phyloP scores from a whole-genome alignment of 768 basidiomycete species.

The Tricholoma matsutake region DNA sequence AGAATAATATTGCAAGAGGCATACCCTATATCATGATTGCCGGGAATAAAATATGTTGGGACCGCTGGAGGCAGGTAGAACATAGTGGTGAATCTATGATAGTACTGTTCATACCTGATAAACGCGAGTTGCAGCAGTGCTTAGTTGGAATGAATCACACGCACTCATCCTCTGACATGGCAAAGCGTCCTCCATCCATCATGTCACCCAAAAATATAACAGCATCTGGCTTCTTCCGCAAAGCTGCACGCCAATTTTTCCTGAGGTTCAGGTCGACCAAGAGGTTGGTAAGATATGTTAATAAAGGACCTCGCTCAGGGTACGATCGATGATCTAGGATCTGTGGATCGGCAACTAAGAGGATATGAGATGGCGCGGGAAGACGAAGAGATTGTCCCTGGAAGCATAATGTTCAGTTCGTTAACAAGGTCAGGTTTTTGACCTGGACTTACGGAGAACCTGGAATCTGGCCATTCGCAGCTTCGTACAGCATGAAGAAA shows the following conservation, averaged over 20 bases:
- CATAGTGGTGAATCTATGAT: constrained; percentile 63
- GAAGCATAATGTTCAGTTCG: background rate
- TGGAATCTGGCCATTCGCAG: constrained; percentile 63
- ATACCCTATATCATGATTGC: constrained; percentile 89
- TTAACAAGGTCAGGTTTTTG: background rate
- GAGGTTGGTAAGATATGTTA: constrained; percentile 58
- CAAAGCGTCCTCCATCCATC: constrained; percentile 80
- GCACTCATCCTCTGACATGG: constrained; percentile 67
- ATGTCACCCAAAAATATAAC: constrained; percentile 89
- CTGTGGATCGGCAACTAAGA: constrained; percentile 89
- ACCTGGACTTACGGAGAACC: constrained; percentile 24
- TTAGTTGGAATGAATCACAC: constrained; percentile 23
- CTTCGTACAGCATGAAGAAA: constrained; percentile 46
- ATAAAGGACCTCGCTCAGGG: constrained; percentile 49
- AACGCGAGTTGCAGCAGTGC: background rate
- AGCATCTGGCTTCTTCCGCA: constrained; percentile 58
- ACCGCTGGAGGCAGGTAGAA: constrained; percentile 49
- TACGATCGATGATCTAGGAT: constrained; percentile 77
- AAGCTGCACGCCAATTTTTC: constrained; percentile 77
- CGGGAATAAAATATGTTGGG: constrained; percentile 73
- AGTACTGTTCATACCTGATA: constrained; percentile 71
- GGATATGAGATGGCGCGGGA: constrained; percentile 43
- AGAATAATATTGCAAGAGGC: constrained; percentile 13
- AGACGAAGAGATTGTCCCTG: background rate
- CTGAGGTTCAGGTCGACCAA: constrained; percentile 81